Base-by-base conservation (phyloP, 1,139 yeast genomes). In the Saccharomyces pastorianus region DNA sequence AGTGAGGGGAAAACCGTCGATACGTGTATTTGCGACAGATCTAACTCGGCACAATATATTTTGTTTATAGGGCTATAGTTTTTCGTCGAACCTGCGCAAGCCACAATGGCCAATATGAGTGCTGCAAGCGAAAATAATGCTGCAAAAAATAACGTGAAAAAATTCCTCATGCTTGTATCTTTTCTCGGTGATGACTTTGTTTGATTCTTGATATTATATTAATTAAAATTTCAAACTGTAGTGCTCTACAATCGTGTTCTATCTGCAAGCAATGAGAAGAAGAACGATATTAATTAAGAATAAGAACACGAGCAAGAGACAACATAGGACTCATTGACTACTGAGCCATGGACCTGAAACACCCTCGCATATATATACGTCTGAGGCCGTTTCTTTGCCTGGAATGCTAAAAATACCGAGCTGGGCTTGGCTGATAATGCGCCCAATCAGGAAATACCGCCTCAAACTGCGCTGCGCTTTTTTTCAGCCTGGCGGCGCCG, bases 21-120 rank as follows among this genome's bases (percentile, higher is more conserved):
- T 7, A 54, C 38, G 9, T 55, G 46, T n/a, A 64, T 31, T 5
- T 56, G 52, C 28, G 60, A 50, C n/a, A 67, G 52, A 53, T 64
- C 61, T 11, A 67, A 29, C 52, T 64, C 68, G 11, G 69, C 67
- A 1, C 57, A 64, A 48, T 57, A 67, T 5, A 67, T 66, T 46
- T 59, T 55, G 52, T 65, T 64, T 27, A 66, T 55, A 7, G 70
- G 69, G 26, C 54, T 49, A 48, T 63, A 64, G 52, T 64, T 64
- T 27, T 59, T 61, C 5, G 67, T 64, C 1, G 69, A 66, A 11
- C 70, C 70, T 4, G 67, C 65, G 52, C 69, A 65, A 20, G 67
- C 67, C 6, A 66, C 56, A 27, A 59, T 55, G 7, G 68, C 66
- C 29, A 66, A 53, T 11, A 67, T 57, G 23, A 64, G 49, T 2